Base-by-base conservation (phyloP, 345 rosid species). In the Eucalyptus globulus region DNA sequence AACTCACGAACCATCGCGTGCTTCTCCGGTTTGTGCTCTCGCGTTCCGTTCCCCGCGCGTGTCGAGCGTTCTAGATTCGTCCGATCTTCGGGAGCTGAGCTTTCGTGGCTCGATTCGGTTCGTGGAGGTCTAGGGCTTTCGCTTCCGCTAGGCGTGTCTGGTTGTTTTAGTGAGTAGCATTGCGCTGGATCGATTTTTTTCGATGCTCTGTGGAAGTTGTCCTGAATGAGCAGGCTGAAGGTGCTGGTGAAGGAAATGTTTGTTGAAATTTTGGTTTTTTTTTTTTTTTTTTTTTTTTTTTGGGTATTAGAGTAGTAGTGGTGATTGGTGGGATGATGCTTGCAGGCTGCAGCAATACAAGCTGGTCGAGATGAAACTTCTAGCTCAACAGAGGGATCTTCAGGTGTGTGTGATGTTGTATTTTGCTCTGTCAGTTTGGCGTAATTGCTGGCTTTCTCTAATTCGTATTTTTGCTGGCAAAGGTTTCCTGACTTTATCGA, bases 301-400 rank as follows among this genome's bases (percentile, higher is more conserved):
- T 4, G 34, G 10, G 37, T 14, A 3, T 21, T 76, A 40, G 60
- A 31, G 11, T 6, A 49, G 7, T 14, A 40, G 87, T 29, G 54
- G 49, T 53, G 56, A 44, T 87, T 50, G 81, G 40, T 53, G 45
- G 83, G 83, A 37, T 76, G 47, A 76, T 76, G 22, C 40, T 65
- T 92, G 91, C 93, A 98, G 99, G 89, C 98, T 98, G 89, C 99
- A 97, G 93, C 99, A 90, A 47, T 90, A 90, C 53, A 90, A 90
- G 90, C 62, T 90, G 53, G 91, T 81, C 24, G 91, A 90, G 85
- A 90, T 90, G 91, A 90, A 88, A 62, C 81, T 90, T n/a, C 91
- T 90, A 56, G 99, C 99, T 72, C 99, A 97, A 88, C 99, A 98
- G 88, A 97, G 99, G 90, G 98, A 96, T 89, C 98, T 95, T 90